These are phyloP conservation scores for Tuctoria greenei DNA, from an alignment of 176 grass and related monocot species.

Conservation along the genomic window DNA sequence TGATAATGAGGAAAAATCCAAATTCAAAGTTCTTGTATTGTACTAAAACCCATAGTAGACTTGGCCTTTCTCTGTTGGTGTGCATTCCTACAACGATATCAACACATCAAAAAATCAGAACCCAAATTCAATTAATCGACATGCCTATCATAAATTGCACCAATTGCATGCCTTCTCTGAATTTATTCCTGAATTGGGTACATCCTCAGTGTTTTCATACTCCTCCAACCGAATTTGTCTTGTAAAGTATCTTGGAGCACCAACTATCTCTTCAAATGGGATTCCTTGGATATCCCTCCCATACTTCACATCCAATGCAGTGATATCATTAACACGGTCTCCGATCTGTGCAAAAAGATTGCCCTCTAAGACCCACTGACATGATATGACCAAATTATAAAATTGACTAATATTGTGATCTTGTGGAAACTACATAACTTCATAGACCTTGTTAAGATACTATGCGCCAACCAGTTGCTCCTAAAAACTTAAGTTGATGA, in stretches of 20 bases:
- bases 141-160: constrained; percentile 5
- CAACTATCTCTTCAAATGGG: constrained; percentile 48
- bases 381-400: too few relatives aligned
- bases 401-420: too few relatives aligned
- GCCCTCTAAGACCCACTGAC: too few relatives aligned
- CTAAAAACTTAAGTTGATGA: too few relatives aligned
- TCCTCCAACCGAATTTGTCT: constrained; percentile 48
- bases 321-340: constrained; percentile 53
- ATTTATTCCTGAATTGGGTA: constrained; percentile 62
- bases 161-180: constrained; percentile 56
- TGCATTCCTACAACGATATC: constrained; percentile 51
- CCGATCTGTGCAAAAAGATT: constrained; percentile 29
- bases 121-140: background rate
- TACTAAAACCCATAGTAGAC: constrained; percentile 72
- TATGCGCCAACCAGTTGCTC: too few relatives aligned
- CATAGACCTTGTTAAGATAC: too few relatives aligned
- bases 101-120: background rate
- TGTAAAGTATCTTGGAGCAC: constrained; percentile 51
- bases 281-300: constrained; percentile 93
- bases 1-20: constrained; percentile 84
- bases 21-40: constrained; percentile 74
- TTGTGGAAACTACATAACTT: too few relatives aligned
- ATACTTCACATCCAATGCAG: constrained; percentile 47
- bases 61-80: constrained; percentile 51
- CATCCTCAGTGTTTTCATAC: constrained; percentile 78